Conservation (phyloP, 2,329 filamentous ascomycete species). For the Alternaria incomplexa region DNA sequence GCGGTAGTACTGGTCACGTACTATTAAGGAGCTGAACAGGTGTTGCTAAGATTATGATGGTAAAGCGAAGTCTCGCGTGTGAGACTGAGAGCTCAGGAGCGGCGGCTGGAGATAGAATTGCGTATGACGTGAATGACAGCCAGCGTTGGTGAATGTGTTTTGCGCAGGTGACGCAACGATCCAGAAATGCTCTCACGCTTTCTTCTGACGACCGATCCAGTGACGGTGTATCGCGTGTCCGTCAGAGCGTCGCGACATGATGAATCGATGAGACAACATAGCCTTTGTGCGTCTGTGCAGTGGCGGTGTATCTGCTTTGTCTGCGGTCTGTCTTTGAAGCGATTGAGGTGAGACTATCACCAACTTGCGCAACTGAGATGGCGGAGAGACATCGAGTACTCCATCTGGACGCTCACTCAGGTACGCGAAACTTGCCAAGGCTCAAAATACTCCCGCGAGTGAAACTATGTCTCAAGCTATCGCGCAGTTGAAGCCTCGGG, state of each 20-base stretch:
- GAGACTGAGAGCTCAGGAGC: neutral
- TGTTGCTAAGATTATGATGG: too few species aligned
- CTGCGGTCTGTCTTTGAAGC: neutral
- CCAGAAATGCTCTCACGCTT: neutral
- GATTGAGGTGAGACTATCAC: neutral
- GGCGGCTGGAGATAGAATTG: neutral
- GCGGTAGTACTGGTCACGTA: neutral
- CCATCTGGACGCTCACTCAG: neutral
- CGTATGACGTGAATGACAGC: neutral
- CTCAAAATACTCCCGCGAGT: slow-evolving; percentile 23
- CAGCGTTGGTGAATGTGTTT: neutral
- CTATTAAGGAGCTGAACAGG: accelerated
- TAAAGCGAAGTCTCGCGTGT: neutral
- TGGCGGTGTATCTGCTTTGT: too few species aligned
- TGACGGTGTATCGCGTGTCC: neutral
- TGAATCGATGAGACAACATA: neutral
- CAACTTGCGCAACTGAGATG: neutral
- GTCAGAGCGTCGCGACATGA: neutral
- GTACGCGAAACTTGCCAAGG: slow-evolving; percentile 12
- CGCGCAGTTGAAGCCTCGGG: slow-evolving; percentile 24
- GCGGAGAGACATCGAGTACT: neutral
- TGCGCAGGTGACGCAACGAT: neutral
- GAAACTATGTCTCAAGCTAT: slow-evolving; percentile 32
- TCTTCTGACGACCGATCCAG: neutral
- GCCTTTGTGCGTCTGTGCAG: too few species aligned